These are phyloP conservation scores for Suillus clintonianus DNA, from an alignment of 768 basidiomycete species.

Conservation along the genomic window DNA sequence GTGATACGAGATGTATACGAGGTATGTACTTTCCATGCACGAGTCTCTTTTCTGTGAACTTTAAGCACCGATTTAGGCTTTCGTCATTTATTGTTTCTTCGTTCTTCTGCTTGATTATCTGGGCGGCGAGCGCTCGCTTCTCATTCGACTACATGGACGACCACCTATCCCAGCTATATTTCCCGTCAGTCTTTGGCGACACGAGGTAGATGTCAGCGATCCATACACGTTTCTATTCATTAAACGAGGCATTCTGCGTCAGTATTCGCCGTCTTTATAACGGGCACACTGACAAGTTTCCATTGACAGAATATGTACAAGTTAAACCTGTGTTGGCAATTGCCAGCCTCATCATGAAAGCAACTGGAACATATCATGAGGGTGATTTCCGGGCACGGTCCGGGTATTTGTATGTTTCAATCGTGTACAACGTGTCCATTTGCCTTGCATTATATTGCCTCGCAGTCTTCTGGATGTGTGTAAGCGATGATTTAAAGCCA, in stretches of 20 bases:
- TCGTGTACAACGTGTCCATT: constrained; percentile 84
- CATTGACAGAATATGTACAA: constrained; percentile 86
- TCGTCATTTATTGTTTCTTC: constrained; percentile 94
- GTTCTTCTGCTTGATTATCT: constrained; percentile 78
- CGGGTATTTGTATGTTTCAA: constrained; percentile 89
- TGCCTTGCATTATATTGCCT: constrained; percentile 85
- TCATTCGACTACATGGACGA: constrained; percentile 90
- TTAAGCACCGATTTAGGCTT: constrained; percentile 55
- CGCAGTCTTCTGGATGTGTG: constrained; percentile 96
- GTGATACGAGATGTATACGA: constrained; percentile 95
- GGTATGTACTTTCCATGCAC: constrained; percentile 46
- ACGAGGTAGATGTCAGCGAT: constrained; percentile 91
- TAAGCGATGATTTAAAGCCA: constrained; percentile 84
- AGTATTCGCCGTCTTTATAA: constrained; percentile 12
- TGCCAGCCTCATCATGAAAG: constrained; percentile 84
- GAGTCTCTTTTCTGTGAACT: background rate
- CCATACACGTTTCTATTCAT: constrained; percentile 92
- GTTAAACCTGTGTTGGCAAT: constrained; percentile 89
- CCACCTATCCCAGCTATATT: constrained; percentile 87
- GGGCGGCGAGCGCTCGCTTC: constrained; percentile 90
- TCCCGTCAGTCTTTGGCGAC: constrained; percentile 79
- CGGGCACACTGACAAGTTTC: constrained; percentile 2
- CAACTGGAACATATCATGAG: constrained; percentile 84
- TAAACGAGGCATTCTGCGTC: constrained; percentile 94
- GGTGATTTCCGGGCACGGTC: constrained; percentile 83